These are phyloP conservation scores for Phoma sp. DNA, from an alignment of 2,329 filamentous ascomycete genomes.

Conservation along the genomic window DNA sequence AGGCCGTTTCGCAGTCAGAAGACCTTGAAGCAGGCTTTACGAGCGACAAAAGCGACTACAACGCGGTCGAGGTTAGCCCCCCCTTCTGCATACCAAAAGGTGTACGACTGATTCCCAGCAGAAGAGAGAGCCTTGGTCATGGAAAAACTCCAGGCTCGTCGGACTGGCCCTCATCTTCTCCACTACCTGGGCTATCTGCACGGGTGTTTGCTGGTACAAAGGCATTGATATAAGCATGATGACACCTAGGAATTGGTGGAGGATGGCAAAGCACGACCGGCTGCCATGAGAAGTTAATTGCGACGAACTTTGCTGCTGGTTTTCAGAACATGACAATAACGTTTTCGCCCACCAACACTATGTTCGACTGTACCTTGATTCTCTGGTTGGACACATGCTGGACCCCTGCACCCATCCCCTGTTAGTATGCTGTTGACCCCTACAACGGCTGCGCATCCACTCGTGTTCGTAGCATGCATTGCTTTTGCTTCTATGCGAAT, in stretches of 20 bases:
- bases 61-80: neutral
- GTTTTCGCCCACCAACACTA: neutral
- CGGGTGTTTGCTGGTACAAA: conserved; percentile 33
- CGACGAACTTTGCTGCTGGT: neutral
- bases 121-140: conserved; percentile 31
- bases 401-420: neutral
- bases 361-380: neutral
- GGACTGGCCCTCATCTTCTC: conserved; percentile 31
- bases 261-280: conserved; percentile 12
- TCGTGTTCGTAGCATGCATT: neutral
- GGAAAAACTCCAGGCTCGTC: conserved; percentile 36
- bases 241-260: conserved; percentile 29
- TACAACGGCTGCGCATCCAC: neutral
- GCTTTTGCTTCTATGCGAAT: neutral
- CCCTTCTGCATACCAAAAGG: neutral
- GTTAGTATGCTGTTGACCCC: neutral
- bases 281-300: neutral
- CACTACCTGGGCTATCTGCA: conserved; percentile 29
- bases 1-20: conserved; percentile 48
- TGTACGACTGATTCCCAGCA: conserved; percentile 6
- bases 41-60: conserved; percentile 12
- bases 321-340: neutral
- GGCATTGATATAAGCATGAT: conserved; percentile 32
- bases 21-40: conserved; percentile 36
- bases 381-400: neutral